Base-by-base conservation (phyloP, 768 basidiomycete species). In the Russula emetica region DNA sequence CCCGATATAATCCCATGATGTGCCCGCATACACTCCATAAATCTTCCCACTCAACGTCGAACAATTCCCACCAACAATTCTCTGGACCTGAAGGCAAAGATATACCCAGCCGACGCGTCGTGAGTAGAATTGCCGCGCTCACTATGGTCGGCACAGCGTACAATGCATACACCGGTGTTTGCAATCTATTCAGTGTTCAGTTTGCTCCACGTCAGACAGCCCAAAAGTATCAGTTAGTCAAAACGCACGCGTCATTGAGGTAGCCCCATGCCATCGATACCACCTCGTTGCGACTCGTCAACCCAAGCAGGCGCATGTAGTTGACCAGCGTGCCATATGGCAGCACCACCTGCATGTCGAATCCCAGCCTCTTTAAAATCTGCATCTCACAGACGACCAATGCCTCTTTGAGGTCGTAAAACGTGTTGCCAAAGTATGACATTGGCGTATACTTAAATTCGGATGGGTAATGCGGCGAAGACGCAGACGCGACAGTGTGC, bases 351-450 rank as follows among this genome's bases (percentile, higher is more conserved):
- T 92, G 88, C 45, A 96, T 92, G 71, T 98, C 91, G 77, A 98
- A 99, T 1, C 92, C 96, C 13, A 99, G 82, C 26, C 96, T 83
- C 75, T 99, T 99, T 67, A 99, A 80, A 24, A 98, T 83, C 73
- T 99, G 97, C 93, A 98, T 98, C 75, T 99, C 97, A 2, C 90
- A 86, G 16, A 95, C 88, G 24, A 98, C 93, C 55, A 98, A 78
- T 8, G 90, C 87, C 71, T 99, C 97, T 72, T 96, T 98, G 74
- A 93, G 80, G 66, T 95, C 92, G 77, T 98, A 98, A 71, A 96
- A 98, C 2, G 85, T 87, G 70, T 82, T 82, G 16, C 90, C 86
- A 73, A 92, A 94, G 76, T 94, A 95, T 20, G 89, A 86, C 91
- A 94, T 95, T 14, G 92, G 88, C 3, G 80, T 75, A 74, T 94